Evolutionary conservation across 345 rosid genomes (phyloP).

Genomic region (Pugionium cornutum): DNA sequence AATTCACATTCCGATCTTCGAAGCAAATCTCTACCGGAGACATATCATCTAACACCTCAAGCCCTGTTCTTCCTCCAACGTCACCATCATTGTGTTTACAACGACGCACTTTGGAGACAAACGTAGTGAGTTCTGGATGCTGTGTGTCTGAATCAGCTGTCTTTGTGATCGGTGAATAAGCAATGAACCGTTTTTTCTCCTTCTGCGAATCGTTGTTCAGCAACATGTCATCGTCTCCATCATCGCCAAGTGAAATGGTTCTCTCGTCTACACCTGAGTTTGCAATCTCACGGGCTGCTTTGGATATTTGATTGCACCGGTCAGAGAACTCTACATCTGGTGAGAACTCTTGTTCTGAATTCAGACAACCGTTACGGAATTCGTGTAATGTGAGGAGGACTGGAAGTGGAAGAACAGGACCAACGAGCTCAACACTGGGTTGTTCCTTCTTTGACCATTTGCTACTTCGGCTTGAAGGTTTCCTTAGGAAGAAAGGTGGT

Average conservation of each 20-base stretch:
- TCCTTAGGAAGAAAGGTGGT: constrained; percentile 61
- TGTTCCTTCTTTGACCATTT: constrained; percentile 56
- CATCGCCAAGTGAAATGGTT: constrained; percentile 37
- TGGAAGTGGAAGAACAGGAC: constrained; percentile 67
- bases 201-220: constrained; percentile 47
- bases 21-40: constrained; percentile 58
- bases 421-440: constrained; percentile 50
- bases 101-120: constrained; percentile 49
- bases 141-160: constrained; percentile 20
- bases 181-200: constrained; percentile 44
- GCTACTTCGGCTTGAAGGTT: constrained; percentile 56
- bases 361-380: constrained; percentile 45
- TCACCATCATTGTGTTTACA: constrained; percentile 27
- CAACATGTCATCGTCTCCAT: constrained; percentile 39
- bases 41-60: constrained; percentile 50
- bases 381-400: constrained; percentile 53
- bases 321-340: constrained; percentile 46
- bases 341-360: constrained; percentile 46
- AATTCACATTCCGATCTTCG: constrained; percentile 36
- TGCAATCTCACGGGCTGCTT: constrained; percentile 48
- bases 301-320: constrained; percentile 51
- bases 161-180: constrained; percentile 44
- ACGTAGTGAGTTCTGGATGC: constrained; percentile 32
- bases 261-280: constrained; percentile 30
- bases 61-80: constrained; percentile 28